Percentiles rank a stretch among this genome's conserved stretches.
Conservation (phyloP, 2,329 filamentous ascomycete species). For the Colletotrichum eleusines region DNA sequence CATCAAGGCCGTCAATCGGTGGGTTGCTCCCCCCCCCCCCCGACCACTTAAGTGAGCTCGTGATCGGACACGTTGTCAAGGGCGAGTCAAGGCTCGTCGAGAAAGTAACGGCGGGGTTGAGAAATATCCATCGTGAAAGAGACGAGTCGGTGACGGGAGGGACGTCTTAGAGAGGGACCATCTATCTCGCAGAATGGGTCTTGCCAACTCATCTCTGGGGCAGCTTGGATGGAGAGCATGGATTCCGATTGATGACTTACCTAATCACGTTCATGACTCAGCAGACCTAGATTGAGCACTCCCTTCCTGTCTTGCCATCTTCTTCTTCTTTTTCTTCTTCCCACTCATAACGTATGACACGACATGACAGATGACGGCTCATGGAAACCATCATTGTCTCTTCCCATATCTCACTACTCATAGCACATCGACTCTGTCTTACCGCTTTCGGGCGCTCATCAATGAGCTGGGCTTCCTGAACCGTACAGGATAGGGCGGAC, state of each 20-base stretch:
- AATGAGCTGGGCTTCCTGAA: neutral
- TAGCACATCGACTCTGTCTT: neutral
- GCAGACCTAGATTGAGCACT: neutral
- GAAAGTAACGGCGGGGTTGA: conserved; percentile 17
- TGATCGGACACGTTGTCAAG: conserved; percentile 27
- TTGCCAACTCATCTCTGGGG: conserved; percentile 10
- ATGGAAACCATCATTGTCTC: no score
- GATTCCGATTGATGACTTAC: neutral
- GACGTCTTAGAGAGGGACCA: no score
- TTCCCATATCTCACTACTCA: neutral
- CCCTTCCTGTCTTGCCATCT: neutral
- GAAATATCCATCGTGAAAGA: neutral
- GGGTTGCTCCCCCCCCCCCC: neutral
- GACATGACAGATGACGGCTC: neutral
- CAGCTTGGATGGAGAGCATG: neutral
- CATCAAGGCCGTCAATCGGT: conserved; percentile 29
- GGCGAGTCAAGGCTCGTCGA: conserved; percentile 14
- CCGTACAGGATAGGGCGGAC: conserved; percentile 27
- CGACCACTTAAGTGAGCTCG: neutral
- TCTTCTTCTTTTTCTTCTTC: neutral
- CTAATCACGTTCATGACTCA: neutral
- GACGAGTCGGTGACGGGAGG: conserved; percentile 17
- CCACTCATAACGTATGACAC: neutral
- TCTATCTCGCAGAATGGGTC: conserved; percentile 1
- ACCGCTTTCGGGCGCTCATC: neutral